phyloP scores from a whole-genome alignment of 2,329 filamentous ascomycete species.

The Diaporthe helianthi region DNA sequence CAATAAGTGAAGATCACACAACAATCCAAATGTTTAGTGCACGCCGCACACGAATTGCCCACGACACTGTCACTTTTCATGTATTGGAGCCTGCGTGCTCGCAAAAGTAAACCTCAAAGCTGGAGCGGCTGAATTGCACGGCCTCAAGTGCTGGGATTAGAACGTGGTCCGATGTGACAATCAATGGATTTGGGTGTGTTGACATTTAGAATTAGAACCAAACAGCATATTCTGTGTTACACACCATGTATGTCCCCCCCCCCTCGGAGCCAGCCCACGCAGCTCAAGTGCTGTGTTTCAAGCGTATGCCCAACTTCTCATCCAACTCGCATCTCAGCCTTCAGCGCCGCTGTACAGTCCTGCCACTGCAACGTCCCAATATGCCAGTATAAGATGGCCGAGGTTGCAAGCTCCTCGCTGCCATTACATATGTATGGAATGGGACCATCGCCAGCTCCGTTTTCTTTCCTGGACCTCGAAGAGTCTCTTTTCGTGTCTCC shows the following conservation, averaged over 20 bases:
- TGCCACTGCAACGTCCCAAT: background rate
- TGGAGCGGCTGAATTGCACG: background rate
- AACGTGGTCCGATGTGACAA: background rate
- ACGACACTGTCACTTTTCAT: background rate
- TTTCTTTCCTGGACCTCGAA: background rate
- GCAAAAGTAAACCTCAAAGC: background rate
- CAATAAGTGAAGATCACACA: background rate
- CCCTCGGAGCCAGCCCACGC: background rate
- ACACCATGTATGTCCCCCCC: no score
- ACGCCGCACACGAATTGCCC: background rate
- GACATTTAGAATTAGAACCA: conserved; percentile 2
- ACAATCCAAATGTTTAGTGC: background rate
- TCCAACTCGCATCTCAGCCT: conserved; percentile 10
- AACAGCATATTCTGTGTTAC: background rate
- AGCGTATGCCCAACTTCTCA: background rate
- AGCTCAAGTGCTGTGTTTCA: background rate
- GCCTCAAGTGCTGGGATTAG: background rate
- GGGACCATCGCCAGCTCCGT: background rate
- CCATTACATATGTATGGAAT: background rate
- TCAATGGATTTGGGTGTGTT: conserved; percentile 6
- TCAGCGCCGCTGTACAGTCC: background rate
- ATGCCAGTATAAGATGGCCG: background rate
- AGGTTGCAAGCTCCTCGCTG: background rate
- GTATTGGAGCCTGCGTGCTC: no score
- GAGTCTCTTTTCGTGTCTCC: background rate